These are phyloP conservation scores for Aegilops bicornis DNA, from an alignment of 176 grass and related monocot genomes.

Conservation along the genomic window DNA sequence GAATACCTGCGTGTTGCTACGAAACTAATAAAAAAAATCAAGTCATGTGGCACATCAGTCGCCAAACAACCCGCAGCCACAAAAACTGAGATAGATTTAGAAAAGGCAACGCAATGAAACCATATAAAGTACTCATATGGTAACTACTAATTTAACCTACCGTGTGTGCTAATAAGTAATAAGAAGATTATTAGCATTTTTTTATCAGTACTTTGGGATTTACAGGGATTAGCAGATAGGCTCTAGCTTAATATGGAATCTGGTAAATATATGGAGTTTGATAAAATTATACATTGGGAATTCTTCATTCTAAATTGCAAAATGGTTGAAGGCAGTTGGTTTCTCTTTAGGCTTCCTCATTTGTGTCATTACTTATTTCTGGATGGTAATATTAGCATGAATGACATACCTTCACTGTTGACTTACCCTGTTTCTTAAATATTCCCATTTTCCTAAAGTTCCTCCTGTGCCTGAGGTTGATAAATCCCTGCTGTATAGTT, in stretches of 20 bases:
- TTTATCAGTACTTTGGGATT: neutral
- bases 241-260: neutral
- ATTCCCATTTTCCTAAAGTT: neutral
- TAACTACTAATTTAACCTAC: neutral
- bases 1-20: neutral
- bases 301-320: neutral
- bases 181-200: neutral
- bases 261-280: neutral
- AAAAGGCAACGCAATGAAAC: neutral
- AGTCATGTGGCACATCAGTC: neutral
- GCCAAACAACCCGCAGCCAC: neutral
- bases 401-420: neutral
- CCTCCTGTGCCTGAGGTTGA: neutral
- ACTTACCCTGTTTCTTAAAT: neutral
- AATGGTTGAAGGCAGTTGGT: neutral
- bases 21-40: too few species aligned
- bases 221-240: neutral
- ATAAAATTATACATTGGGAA: neutral
- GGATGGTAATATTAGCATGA: neutral
- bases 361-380: neutral
- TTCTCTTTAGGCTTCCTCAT: conserved; percentile 1
- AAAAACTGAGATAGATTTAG: neutral
- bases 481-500: conserved; percentile 13
- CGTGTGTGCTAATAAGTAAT: neutral
- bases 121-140: neutral